These are phyloP conservation scores for Didymella sp. DNA, from an alignment of 2,329 filamentous ascomycete genomes.

Conservation along the genomic window DNA sequence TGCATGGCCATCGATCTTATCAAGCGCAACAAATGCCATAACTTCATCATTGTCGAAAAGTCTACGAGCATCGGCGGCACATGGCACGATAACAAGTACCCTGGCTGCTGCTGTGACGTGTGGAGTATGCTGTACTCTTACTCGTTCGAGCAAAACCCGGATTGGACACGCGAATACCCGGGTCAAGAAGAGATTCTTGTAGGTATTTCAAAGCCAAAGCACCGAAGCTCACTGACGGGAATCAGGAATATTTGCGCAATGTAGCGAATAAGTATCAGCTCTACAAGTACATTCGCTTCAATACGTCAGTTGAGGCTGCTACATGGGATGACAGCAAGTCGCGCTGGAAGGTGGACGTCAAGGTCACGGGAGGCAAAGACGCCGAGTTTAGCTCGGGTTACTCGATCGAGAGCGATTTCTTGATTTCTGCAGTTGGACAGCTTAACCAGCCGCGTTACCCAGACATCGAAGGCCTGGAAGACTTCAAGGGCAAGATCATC, in stretches of 20 bases:
- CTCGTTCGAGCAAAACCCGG: slow-evolving; percentile 66
- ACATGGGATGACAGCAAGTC: slow-evolving; percentile 61
- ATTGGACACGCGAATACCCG: slow-evolving; percentile 65
- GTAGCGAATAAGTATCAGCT: slow-evolving; percentile 63
- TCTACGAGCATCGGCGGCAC: slow-evolving; percentile 61
- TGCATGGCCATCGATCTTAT: slow-evolving; percentile 66
- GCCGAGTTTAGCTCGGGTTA: slow-evolving; percentile 61
- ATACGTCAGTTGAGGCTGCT: slow-evolving; percentile 60
- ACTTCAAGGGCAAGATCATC: slow-evolving; percentile 61
- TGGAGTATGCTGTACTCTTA: slow-evolving; percentile 65
- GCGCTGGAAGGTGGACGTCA: slow-evolving; percentile 61
- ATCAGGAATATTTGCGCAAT: slow-evolving; percentile 58
- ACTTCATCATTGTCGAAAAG: slow-evolving; percentile 66
- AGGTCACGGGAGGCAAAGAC: slow-evolving; percentile 60
- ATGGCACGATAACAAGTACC: slow-evolving; percentile 65
- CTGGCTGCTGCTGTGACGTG: slow-evolving; percentile 64
- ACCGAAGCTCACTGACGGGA: neutral
- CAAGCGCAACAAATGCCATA: slow-evolving; percentile 58
- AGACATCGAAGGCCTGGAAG: slow-evolving; percentile 56
- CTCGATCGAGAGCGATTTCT: slow-evolving; percentile 62
- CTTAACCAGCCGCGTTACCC: slow-evolving; percentile 63
- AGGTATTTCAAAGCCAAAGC: slow-evolving; percentile 4
- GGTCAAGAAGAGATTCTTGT: slow-evolving; percentile 67
- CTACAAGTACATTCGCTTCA: slow-evolving; percentile 65
- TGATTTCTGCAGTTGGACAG: slow-evolving; percentile 66